Conservation (phyloP, 805 yeast genomes). For the Wickerhamomyces canadensis region DNA sequence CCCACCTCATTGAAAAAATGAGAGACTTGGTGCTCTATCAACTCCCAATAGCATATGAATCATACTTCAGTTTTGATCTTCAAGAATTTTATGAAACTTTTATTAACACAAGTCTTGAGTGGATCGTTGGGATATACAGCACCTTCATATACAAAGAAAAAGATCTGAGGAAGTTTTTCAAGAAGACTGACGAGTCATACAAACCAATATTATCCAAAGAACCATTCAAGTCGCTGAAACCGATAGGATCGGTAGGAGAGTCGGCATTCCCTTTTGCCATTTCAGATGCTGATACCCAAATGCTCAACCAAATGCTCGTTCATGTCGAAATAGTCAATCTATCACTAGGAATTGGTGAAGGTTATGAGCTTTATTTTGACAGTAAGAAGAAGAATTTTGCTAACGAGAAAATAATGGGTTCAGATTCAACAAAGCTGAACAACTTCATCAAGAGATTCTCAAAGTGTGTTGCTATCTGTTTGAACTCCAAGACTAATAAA, state of each 20-base stretch:
- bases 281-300: slow-evolving; percentile 11
- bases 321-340: slow-evolving; percentile 22
- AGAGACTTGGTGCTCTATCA: slow-evolving; percentile 10
- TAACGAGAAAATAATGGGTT: slow-evolving; percentile 10
- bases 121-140: slow-evolving; percentile 1
- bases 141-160: slow-evolving; percentile 2
- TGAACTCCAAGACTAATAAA: slow-evolving; percentile 20
- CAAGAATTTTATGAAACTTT: slow-evolving; percentile 4
- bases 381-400: slow-evolving; percentile 10
- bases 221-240: slow-evolving; percentile 14
- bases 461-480: slow-evolving; percentile 23
- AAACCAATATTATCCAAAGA: slow-evolving; percentile 8
- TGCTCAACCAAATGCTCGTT: slow-evolving; percentile 17
- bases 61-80: slow-evolving; percentile 2
- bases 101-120: slow-evolving; percentile 1
- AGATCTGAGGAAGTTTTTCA: slow-evolving; percentile 10
- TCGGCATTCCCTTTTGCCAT: slow-evolving; percentile 20
- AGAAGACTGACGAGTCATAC: slow-evolving; percentile 12
- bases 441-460: slow-evolving; percentile 22
- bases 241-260: slow-evolving; percentile 21
- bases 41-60: slow-evolving; percentile 8
- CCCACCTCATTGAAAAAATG: slow-evolving; percentile 6
- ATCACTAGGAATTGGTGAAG: slow-evolving; percentile 21
- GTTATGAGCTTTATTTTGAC: slow-evolving; percentile 22
- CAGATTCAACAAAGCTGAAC: slow-evolving; percentile 18